Conservation (phyloP, 192 early-diverging fungal genomes). For the Diversispora epigaea region DNA sequence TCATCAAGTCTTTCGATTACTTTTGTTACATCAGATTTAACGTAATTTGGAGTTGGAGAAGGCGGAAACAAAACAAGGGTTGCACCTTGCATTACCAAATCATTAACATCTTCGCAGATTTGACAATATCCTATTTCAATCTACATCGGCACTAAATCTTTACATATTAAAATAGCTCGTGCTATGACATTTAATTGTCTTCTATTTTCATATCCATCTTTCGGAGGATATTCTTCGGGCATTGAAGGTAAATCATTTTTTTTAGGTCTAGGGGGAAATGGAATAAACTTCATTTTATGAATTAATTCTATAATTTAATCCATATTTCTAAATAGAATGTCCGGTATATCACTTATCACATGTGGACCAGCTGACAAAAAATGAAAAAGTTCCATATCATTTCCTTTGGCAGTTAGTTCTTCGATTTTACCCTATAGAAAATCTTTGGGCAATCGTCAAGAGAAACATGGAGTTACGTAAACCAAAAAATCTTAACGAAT, state of each 20-base stretch:
- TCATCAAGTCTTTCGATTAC: background rate
- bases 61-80: background rate
- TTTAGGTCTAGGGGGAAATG: constrained; percentile 7
- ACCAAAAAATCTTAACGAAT: no score
- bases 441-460: no score
- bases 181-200: constrained; percentile 13
- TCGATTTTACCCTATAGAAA: no score
- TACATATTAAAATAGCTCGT: constrained; percentile 14
- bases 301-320: background rate
- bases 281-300: background rate
- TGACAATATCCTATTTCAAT: constrained; percentile 1
- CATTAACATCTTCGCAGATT: constrained; percentile 24
- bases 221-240: constrained; percentile 7
- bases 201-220: constrained; percentile 18
- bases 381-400: constrained; percentile 24
- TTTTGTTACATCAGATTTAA: background rate
- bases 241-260: background rate
- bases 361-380: background rate
- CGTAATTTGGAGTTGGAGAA: constrained; percentile 4
- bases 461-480: no score
- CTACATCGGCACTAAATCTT: background rate
- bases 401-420: background rate
- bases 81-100: constrained; percentile 15
- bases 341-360: background rate
- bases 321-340: background rate